Percentiles rank a stretch among this genome's conserved stretches.
phyloP scores from a whole-genome alignment of 202 grass and related monocot genomes.

The Dendrocalamus latiflorus region DNA sequence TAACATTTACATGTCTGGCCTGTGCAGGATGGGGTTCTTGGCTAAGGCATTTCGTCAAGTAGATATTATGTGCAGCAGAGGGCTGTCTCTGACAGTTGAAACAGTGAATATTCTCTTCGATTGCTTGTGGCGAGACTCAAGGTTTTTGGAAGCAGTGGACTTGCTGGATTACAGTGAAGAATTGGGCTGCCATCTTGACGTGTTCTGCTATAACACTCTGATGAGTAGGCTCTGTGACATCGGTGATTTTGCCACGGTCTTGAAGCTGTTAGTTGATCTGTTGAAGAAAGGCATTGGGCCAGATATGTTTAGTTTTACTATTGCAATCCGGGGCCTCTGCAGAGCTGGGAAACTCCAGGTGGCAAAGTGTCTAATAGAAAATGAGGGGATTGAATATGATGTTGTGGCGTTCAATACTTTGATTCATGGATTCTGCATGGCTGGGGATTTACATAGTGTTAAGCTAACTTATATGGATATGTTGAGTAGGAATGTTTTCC shows the following conservation, averaged over 20 bases:
- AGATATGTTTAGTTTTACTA: constrained; percentile 75
- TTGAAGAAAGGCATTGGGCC: constrained; percentile 71
- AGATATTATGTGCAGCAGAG: too few species aligned
- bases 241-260: constrained; percentile 42
- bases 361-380: constrained; percentile 50
- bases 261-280: constrained; percentile 63
- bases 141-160: constrained; percentile 45
- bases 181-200: constrained; percentile 52
- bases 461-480: too few species aligned
- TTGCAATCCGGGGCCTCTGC: constrained; percentile 62
- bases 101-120: too few species aligned
- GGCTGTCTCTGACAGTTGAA: too few species aligned
- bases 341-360: constrained; percentile 48
- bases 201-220: too few species aligned
- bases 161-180: constrained; percentile 57
- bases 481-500: too few species aligned
- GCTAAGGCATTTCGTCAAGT: too few species aligned
- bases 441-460: too few species aligned
- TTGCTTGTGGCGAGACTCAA: too few species aligned
- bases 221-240: too few species aligned
- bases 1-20: too few species aligned
- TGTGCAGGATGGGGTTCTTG: too few species aligned
- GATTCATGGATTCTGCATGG: constrained; percentile 60
- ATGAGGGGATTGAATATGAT: constrained; percentile 36
- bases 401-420: constrained; percentile 72